A percentile compares a stretch with the other conserved stretches of the same genome.
These are phyloP conservation scores for Lachancea cidri DNA, from an alignment of 805 yeast genomes.

Conservation along the genomic window DNA sequence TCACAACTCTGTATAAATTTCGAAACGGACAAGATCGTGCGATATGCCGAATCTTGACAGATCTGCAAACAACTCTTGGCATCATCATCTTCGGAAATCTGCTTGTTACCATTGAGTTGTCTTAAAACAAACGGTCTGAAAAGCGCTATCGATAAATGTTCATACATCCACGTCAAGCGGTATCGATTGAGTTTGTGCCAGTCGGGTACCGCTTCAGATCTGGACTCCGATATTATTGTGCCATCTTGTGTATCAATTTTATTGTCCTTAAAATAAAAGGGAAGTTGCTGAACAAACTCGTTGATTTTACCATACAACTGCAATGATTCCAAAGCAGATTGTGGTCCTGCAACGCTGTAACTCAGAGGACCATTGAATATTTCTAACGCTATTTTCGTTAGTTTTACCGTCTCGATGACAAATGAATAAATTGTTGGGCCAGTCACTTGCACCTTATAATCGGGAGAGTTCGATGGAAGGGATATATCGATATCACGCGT, in stretches of 20 bases:
- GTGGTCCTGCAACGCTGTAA: not conserved
- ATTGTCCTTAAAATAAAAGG: conserved; percentile 42
- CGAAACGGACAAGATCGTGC: conserved; percentile 46
- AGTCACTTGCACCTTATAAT: conserved; percentile 29
- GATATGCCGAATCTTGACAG: conserved; percentile 48
- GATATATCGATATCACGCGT: conserved; percentile 43
- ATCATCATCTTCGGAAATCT: conserved; percentile 34
- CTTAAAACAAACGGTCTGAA: conserved; percentile 51
- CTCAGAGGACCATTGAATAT: conserved; percentile 32
- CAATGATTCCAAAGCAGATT: conserved; percentile 44
- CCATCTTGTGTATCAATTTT: conserved; percentile 23
- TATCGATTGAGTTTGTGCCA: conserved; percentile 53
- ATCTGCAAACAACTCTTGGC: conserved; percentile 45
- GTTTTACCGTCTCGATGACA: conserved; percentile 48
- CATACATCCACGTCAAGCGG: conserved; percentile 54
- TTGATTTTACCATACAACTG: conserved; percentile 40
- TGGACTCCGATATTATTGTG: conserved; percentile 18
- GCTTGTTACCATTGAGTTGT: conserved; percentile 37
- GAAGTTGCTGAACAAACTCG: conserved; percentile 39
- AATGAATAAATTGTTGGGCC: conserved; percentile 57
- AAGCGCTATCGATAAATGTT: conserved; percentile 49
- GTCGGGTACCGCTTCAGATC: conserved; percentile 30
- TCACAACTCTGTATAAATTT: conserved; percentile 34
- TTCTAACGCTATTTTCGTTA: conserved; percentile 44
- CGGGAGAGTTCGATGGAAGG: conserved; percentile 47